Base-by-base conservation (phyloP, 352 stramenopile species). In the Pythium aristosporum region DNA sequence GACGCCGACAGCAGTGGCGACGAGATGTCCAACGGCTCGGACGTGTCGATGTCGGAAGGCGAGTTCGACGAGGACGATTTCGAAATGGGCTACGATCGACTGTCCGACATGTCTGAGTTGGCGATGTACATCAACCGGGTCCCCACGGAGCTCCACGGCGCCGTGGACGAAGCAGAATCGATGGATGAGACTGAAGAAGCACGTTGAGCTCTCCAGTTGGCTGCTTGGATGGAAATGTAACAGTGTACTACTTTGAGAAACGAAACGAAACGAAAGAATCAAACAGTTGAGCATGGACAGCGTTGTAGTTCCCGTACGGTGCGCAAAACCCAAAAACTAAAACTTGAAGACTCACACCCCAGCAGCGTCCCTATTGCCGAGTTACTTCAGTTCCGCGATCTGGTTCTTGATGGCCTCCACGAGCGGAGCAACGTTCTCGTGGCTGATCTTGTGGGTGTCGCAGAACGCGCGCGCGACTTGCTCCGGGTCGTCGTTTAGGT, bases 391-490 rank as follows among this genome's bases (percentile, higher is more conserved):
- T 30, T 57, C n/a, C n/a, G 53, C 49, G 28, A 62, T 52, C 32
- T 88, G 74, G 12, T 70, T 57, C 41, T 82, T 67, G 57, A 94
- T 85, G 12, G 68, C 81, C 9, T 91, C 67, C 51, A 87, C 73
- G 32, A 94, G 73, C 28, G 76, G 66, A 41, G 69, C 76, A 1
- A 92, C 60, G 59, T 91, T 92, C 23, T 77, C 72, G 41, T 76
- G 23, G 37, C 85, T 79, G 34, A 94, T 56, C 9, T 66, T 63
- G 72, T 89, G 58, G 51, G 75, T 56, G 41, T 78, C 70, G 58
- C 85, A 94, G 49, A 92, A 94, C 15, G 68, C 65, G 37, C 67
- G 68, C 25, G 82, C 80, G 32, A 82, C 44, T 34, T 74, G 55
- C 9, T 63, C 68, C 5, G 75, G 71, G 51, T 86, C 63, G 46